Evolutionary conservation across 2,329 filamentous ascomycete species (phyloP).

Genomic region (Triangularia verruculosa): DNA sequence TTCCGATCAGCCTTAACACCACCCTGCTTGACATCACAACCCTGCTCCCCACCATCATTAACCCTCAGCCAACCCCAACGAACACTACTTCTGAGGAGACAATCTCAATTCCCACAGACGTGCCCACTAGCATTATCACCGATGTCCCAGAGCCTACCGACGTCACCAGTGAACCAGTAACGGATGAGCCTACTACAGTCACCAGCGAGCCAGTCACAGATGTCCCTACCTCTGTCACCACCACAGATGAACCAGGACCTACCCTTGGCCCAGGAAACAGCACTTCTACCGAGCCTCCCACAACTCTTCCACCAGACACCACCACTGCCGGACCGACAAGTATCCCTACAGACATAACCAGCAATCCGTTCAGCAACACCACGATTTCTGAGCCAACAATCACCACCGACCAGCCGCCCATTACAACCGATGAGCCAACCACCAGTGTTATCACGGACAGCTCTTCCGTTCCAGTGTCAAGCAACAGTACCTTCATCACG

Average conservation of each 20-base stretch:
- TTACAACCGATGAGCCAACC: not conserved
- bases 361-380: not conserved
- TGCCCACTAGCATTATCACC: too few species aligned
- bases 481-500: conserved; percentile 1
- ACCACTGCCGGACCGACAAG: not conserved
- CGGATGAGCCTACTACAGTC: not conserved
- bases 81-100: too few species aligned
- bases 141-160: not conserved
- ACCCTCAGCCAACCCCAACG: too few species aligned
- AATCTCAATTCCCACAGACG: too few species aligned
- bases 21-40: not conserved
- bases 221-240: not conserved
- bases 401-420: not conserved
- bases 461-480: not conserved
- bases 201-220: not conserved
- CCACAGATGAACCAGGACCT: not conserved
- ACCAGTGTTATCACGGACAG: not conserved
- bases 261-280: not conserved
- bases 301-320: not conserved
- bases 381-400: not conserved
- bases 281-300: not conserved
- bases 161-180: not conserved
- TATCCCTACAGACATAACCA: not conserved
- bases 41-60: not conserved
- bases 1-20: not conserved